Evolutionary conservation across 805 yeast genomes (phyloP), one percentile per base, ranked within the genome.

Genomic region (Millerago galiae): DNA sequence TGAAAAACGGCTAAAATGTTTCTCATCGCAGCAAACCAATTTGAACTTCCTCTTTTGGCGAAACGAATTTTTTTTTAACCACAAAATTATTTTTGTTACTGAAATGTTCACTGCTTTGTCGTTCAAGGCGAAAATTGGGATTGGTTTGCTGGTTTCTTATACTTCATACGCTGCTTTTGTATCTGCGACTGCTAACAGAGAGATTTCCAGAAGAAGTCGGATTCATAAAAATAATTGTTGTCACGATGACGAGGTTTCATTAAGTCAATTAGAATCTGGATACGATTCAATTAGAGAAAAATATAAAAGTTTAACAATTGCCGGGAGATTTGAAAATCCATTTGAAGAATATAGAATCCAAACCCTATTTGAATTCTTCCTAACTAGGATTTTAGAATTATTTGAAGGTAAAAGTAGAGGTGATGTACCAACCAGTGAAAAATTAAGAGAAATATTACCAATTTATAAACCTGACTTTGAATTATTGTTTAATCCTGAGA

Each of bases 341-440:
- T 91, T 91, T 59, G 73, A 74, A 14, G 96, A 91, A 58, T 91
- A 91, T 58, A 71, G 97, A 40, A 83, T 88, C 7, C 97, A 90
- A 62, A 88, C 96, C 0, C 70, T 87, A 8, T 84, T 84, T 57
- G 97, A 91, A 63, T 91, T 90, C 62, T 66, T 86, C 25, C 68
- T 75, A 34, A 83, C 90, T 51, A 68, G 96, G 16, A 46, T 89
- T 4, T 59, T 79, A 43, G 96, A 89, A 58, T 57, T 87, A 4
- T 72, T 83, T 51, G 85, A 83, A 51, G 60, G 70, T 13, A 67
- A 66, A 27, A 71, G 79, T 11, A 63, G 86, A 45, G 82, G 88
- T 34, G 74, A 79, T 2, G 66, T 80, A 7, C 88, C 87, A 0
- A 50, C 55, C 5, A 11, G 24, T 3, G 58, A 61, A 3, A 72